These are phyloP conservation scores for Fusarium keratoplasticum DNA, from an alignment of 2,329 filamentous ascomycete species.

Conservation along the genomic window DNA sequence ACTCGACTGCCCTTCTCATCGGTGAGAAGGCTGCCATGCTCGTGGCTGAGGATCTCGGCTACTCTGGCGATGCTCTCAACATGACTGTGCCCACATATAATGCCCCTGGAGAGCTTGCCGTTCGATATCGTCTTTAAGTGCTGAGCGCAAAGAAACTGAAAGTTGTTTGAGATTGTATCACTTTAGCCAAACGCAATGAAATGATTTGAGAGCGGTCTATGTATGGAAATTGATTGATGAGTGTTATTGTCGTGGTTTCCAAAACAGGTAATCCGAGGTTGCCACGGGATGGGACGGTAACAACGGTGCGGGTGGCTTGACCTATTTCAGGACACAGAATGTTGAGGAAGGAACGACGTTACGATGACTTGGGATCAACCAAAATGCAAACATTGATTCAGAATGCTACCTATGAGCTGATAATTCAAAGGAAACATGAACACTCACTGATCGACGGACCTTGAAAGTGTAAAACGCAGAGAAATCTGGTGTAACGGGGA, in stretches of 20 bases:
- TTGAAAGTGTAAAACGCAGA: no score
- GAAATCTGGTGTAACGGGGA: background rate
- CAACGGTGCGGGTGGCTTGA: background rate
- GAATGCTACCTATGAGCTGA: no score
- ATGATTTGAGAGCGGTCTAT: background rate
- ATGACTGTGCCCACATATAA: conserved; percentile 80
- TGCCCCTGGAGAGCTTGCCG: conserved; percentile 61
- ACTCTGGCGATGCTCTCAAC: conserved; percentile 77
- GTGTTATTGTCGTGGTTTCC: background rate
- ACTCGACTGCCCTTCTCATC: conserved; percentile 48
- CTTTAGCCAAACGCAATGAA: background rate
- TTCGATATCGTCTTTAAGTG: conserved; percentile 55
- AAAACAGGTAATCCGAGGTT: background rate
- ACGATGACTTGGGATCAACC: background rate
- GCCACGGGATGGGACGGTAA: background rate
- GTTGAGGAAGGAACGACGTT: background rate
- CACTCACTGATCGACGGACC: background rate
- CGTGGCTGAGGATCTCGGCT: conserved; percentile 78
- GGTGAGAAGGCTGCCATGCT: conserved; percentile 64
- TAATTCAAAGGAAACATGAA: background rate
- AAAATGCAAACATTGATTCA: background rate
- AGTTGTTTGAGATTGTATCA: background rate
- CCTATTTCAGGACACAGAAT: background rate
- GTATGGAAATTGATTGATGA: background rate
- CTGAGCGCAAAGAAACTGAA: background rate